These are phyloP conservation scores for Telopea speciosissima DNA, from an alignment of 177 flowering plant species.

Conservation along the genomic window DNA sequence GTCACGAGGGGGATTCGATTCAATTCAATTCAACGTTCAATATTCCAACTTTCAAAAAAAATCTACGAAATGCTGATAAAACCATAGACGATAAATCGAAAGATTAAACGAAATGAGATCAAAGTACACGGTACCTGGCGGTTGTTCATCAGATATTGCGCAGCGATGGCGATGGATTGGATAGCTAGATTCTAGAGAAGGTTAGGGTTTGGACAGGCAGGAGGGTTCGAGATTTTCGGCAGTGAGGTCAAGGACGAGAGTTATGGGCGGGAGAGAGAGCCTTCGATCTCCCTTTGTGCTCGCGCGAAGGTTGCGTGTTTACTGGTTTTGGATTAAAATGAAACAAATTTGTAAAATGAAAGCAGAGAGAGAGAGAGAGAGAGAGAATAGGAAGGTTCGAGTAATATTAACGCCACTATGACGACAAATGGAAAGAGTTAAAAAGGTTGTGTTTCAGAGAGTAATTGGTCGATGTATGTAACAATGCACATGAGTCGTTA, in stretches of 20 bases:
- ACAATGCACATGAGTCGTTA: too few species aligned
- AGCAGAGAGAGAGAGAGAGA: background rate
- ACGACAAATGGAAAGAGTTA: background rate
- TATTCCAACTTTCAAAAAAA: too few species aligned
- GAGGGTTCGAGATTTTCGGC: background rate
- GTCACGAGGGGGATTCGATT: too few species aligned
- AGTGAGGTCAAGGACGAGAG: background rate
- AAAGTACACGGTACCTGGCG: background rate
- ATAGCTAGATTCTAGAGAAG: too few species aligned
- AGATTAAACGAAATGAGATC: too few species aligned
- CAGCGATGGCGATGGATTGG: background rate
- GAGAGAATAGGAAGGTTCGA: background rate
- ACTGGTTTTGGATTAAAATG: background rate
- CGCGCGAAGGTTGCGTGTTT: background rate
- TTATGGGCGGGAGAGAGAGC: background rate
- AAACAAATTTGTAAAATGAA: background rate
- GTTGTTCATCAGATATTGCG: background rate
- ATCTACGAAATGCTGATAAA: too few species aligned
- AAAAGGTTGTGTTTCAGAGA: too few species aligned
- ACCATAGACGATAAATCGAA: background rate
- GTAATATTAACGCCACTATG: background rate
- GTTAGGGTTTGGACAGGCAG: background rate
- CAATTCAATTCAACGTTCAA: too few species aligned
- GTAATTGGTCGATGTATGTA: too few species aligned
- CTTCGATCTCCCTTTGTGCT: background rate